Base-by-base conservation (phyloP, 352 stramenopile species). In the Globisporangium megalacanthum region DNA sequence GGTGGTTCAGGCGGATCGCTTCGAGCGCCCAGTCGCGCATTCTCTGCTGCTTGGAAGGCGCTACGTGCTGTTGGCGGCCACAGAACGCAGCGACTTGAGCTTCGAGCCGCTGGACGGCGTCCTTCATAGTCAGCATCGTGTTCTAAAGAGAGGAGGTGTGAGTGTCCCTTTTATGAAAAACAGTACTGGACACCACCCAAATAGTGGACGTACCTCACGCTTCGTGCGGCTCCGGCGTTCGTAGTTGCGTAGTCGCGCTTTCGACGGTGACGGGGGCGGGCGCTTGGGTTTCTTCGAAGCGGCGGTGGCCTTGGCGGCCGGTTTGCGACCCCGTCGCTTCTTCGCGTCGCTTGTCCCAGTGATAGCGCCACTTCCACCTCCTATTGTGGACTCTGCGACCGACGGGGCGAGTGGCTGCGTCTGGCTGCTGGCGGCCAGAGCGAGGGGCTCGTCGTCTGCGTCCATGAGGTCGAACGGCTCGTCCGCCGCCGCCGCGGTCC, bases 111-210 rank as follows among this genome's bases (percentile, higher is more conserved):
- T 56, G 54, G n/a, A 82, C 72, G 6, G 64, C 65, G 46, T 78
- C 63, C 57, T 79, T 84, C 75, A 84, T 84, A 4, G 54, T 70
- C 59, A 77, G 56, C 65, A 82, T 78, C 41, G 70, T 79, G 49
- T 75, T 62, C 74, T 84, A 59, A 52, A 44, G 13, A 37, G 33
- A 53, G 25, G 17, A 20, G 57, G 20, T 15, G 44, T 29, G 48
- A 35, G 41, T 25, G 33, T 42, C 15, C 25, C 25, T 29, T 29
- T 29, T 29, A 29, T 29, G 25, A 4, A 29, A 1, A 29, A 29
- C 25, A 29, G 25, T 29, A 29, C 25, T 29, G 25, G 4, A 29
- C 19, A 62, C 39, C 45, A 58, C 49, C 54, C 50, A 39, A 64
- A 39, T 65, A 79, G 69, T 7, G 39, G 41, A 25, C 44, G 19